phyloP scores from a whole-genome alignment of 1,284 basidiomycete genomes.

The Cystobasidium pallidum region DNA sequence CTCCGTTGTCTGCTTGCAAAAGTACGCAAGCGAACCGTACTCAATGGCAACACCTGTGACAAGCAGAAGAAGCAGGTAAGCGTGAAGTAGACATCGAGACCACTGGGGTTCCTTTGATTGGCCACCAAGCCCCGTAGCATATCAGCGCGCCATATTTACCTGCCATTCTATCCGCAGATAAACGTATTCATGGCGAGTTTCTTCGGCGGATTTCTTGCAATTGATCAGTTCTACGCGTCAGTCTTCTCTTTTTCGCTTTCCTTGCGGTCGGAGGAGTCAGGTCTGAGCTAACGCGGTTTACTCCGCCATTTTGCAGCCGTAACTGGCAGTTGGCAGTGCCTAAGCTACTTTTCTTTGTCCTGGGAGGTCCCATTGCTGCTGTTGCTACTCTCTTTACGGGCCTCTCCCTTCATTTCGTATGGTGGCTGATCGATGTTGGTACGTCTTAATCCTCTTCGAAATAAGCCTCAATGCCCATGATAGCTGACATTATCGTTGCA shows the following conservation, averaged over 20 bases:
- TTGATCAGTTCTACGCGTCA: slow-evolving; percentile 26
- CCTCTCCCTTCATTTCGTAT: slow-evolving; percentile 23
- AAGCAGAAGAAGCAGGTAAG: slow-evolving; percentile 15
- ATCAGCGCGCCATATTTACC: not conserved
- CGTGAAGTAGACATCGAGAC: not conserved
- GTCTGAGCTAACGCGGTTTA: no score
- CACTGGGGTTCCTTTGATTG: not conserved
- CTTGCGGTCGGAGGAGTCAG: not conserved
- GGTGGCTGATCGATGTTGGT: slow-evolving; percentile 26
- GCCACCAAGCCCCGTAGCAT: no score
- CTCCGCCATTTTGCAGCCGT: not conserved
- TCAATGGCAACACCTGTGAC: slow-evolving; percentile 3
- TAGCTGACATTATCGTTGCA: no score
- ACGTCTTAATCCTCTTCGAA: not conserved
- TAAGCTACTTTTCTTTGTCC: slow-evolving; percentile 27
- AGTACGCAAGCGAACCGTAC: slow-evolving; percentile 13
- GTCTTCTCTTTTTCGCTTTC: not conserved
- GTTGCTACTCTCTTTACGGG: slow-evolving; percentile 17
- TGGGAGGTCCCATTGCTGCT: slow-evolving; percentile 21
- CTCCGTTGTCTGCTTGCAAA: not conserved
- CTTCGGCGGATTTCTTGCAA: slow-evolving; percentile 11
- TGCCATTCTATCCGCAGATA: not conserved
- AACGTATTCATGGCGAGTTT: slow-evolving; percentile 30
- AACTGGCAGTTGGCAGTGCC: slow-evolving; percentile 33
- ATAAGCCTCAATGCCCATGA: no score